Base-by-base conservation (phyloP, 192 early-diverging fungal species). In the Backusella psychrophila region DNA sequence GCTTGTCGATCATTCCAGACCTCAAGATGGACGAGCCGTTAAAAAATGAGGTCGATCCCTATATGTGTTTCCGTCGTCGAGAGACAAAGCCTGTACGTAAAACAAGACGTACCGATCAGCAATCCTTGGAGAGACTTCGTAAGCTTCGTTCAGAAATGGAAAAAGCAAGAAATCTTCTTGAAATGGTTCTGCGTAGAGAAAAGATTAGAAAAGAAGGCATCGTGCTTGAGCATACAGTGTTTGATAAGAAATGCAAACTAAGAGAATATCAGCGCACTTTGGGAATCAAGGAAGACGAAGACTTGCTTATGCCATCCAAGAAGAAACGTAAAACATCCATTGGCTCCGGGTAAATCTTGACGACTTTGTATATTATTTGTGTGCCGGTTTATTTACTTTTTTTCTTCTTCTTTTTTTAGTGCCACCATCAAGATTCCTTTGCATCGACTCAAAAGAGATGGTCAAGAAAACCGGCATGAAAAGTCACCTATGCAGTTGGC, bases 61-160 rank as follows among this genome's bases (percentile, higher is more conserved):
- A 96, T 76, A 89, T 96, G 49, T 96, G 95, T 77, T 96, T 96
- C 83, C 89, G 95, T 49, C 91, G 90, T 49, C 89, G 95, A 69
- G 95, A 96, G 76, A 86, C 94, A 38, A 91, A 91, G 68, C 82
- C 85, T 15, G 81, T 92, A 38, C 89, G 94, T 39, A 95, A 95
- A 75, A 91, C 91, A 17, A 82, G 93, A 52, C 87, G 92, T 11
- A 87, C 87, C 0, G 95, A 96, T 73, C 85, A 89, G 52, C 89
- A 88, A 73, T 90, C 92, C 0, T 75, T 95, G 23, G 92, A 96
- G 46, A 90, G 92, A 65, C 84, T 96, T 23, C 85, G 88, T 38
- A 85, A 87, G 59, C 77, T 96, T 69, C 90, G 89, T 15, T 75
- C 83, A 53, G 92, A 95, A 31, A 82, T 96, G 87, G 85, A 88